phyloP scores from a whole-genome alignment of 2,329 filamentous ascomycete species.

The Seiridium unicorne region DNA sequence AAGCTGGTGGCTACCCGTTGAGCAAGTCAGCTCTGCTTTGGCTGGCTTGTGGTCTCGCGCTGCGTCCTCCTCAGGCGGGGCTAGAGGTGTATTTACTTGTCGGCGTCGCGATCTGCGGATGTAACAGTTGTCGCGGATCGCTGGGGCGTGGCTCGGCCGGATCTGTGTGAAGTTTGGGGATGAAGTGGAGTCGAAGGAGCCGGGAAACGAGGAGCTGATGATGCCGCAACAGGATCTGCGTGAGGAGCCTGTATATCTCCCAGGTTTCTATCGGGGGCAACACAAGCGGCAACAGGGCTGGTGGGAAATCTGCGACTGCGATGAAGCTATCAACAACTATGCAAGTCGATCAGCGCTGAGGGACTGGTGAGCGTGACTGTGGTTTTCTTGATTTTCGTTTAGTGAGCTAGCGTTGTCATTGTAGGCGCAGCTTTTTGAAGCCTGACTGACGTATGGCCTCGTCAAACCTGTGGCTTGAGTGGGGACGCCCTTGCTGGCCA shows the following conservation, averaged over 20 bases:
- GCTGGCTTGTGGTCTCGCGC: neutral
- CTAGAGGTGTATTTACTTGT: neutral
- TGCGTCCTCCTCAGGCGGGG: neutral
- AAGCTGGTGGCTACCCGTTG: neutral
- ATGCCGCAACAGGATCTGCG: neutral
- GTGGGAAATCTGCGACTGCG: neutral
- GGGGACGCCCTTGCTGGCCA: neutral
- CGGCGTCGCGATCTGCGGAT: too few relatives aligned
- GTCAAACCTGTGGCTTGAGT: neutral
- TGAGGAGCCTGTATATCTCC: neutral
- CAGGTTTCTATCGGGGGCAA: too few relatives aligned
- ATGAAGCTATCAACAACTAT: neutral
- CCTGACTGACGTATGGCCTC: neutral
- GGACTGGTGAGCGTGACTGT: too few relatives aligned
- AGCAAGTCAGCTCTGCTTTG: neutral
- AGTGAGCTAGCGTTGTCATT: conserved; percentile 1
- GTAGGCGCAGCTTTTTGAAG: neutral
- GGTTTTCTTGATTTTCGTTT: neutral
- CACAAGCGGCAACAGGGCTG: too few relatives aligned
- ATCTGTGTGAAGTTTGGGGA: neutral
- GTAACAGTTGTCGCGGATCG: neutral
- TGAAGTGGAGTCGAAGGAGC: neutral
- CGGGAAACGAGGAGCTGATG: neutral
- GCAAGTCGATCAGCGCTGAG: neutral
- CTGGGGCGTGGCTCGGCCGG: neutral